phyloP scores from a whole-genome alignment of 148 eudicot genomes.

The Polygonum maritimum region DNA sequence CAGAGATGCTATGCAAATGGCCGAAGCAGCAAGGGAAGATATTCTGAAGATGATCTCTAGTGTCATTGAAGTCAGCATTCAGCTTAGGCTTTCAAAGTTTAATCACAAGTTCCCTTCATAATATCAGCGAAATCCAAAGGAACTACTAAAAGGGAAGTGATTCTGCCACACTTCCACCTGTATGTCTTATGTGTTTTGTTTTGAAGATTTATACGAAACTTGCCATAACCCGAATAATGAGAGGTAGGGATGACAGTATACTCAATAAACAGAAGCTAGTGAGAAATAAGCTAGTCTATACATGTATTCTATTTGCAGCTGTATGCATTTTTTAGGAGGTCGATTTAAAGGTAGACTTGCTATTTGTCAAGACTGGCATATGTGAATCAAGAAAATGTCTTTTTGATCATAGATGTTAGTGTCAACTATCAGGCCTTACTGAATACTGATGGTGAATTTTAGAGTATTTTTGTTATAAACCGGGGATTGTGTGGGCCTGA shows the following conservation, averaged over 20 bases:
- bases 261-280: not conserved
- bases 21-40: constrained; percentile 61
- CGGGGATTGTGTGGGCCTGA: too few relatives aligned
- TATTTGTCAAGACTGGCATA: too few relatives aligned
- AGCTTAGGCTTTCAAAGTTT: constrained; percentile 26
- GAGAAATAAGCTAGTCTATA: not conserved
- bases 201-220: not conserved
- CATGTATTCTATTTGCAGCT: not conserved
- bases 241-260: not conserved
- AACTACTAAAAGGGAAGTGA: not conserved
- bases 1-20: constrained; percentile 69
- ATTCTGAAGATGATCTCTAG: constrained; percentile 32
- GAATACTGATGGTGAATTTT: too few relatives aligned
- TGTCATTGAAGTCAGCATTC: constrained; percentile 47
- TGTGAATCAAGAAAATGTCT: too few relatives aligned
- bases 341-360: not conserved
- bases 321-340: not conserved
- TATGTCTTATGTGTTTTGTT: not conserved
- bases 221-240: not conserved
- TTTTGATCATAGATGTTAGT: too few relatives aligned
- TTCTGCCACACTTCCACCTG: not conserved
- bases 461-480: too few relatives aligned
- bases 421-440: too few relatives aligned
- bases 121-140: not conserved
- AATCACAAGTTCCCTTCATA: constrained; percentile 4